Percentiles rank a stretch among this genome's conserved stretches.
phyloP scores from a whole-genome alignment of 768 basidiomycete genomes.

The Lentinus brumalis region DNA sequence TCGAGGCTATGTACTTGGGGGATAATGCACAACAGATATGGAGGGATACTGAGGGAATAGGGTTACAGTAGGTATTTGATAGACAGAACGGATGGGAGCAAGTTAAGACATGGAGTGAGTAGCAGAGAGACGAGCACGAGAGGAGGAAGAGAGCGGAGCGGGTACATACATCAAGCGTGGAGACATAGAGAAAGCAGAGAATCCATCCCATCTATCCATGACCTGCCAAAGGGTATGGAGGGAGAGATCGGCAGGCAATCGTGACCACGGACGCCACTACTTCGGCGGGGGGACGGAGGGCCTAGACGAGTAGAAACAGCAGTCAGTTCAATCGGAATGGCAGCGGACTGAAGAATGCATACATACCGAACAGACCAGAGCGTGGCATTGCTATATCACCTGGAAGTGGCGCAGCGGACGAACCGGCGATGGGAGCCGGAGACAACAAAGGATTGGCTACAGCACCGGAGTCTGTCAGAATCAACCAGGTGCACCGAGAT shows the following conservation, averaged over 20 bases:
- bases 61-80: neutral
- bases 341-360: neutral
- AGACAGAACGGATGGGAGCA: neutral
- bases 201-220: too few species aligned
- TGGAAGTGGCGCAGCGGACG: conserved; percentile 36
- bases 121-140: neutral
- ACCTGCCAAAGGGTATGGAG: too few species aligned
- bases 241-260: too few species aligned
- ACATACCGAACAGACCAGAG: conserved; percentile 67
- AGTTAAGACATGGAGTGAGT: neutral
- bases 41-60: neutral
- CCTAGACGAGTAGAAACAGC: conserved; percentile 20
- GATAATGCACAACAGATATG: neutral
- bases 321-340: neutral
- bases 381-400: conserved; percentile 50
- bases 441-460: conserved; percentile 67
- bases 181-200: neutral
- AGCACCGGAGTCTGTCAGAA: neutral
- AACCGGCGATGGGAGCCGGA: conserved; percentile 45
- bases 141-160: neutral
- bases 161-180: conserved; percentile 9
- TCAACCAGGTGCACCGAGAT: neutral
- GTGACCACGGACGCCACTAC: conserved; percentile 4
- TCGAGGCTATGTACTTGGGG: neutral
- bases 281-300: conserved; percentile 34